A percentile compares a stretch with the other conserved stretches of the same genome.
phyloP scores from a whole-genome alignment of 1,284 basidiomycete genomes.

The Pyrrhoderma lamaoense region DNA sequence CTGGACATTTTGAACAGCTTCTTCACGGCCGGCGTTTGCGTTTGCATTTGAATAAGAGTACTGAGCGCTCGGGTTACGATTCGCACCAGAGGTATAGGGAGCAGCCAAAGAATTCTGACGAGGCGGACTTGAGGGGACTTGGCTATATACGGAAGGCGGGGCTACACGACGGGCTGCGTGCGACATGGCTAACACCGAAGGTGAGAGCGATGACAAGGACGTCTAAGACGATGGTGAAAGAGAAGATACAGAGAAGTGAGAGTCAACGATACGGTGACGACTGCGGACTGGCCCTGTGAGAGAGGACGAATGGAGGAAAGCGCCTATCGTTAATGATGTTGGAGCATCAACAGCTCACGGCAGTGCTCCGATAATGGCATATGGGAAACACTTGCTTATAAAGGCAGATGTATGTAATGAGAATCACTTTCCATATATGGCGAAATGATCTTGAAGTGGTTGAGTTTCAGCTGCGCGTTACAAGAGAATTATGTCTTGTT shows the following conservation, averaged over 20 bases:
- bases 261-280: background rate
- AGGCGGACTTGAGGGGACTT: conserved; percentile 15
- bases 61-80: conserved; percentile 1
- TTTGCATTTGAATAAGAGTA: conserved; percentile 1
- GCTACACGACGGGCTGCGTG: conserved; percentile 13
- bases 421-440: too few relatives aligned
- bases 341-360: too few relatives aligned
- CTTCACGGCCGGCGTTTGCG: conserved; percentile 23
- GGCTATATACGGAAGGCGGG: conserved; percentile 13
- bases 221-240: background rate
- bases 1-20: conserved; percentile 62
- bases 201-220: background rate
- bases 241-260: background rate
- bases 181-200: conserved; percentile 3
- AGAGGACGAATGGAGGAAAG: background rate
- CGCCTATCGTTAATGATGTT: background rate
- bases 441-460: too few relatives aligned
- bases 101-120: conserved; percentile 9
- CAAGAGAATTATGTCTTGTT: too few relatives aligned
- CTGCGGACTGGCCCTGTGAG: background rate
- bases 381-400: too few relatives aligned
- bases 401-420: too few relatives aligned
- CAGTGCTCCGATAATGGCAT: background rate
- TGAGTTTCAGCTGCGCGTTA: too few relatives aligned
- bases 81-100: conserved; percentile 3